Evolutionary conservation across 805 yeast species (phyloP).

Genomic region (Candida krabiensis): DNA sequence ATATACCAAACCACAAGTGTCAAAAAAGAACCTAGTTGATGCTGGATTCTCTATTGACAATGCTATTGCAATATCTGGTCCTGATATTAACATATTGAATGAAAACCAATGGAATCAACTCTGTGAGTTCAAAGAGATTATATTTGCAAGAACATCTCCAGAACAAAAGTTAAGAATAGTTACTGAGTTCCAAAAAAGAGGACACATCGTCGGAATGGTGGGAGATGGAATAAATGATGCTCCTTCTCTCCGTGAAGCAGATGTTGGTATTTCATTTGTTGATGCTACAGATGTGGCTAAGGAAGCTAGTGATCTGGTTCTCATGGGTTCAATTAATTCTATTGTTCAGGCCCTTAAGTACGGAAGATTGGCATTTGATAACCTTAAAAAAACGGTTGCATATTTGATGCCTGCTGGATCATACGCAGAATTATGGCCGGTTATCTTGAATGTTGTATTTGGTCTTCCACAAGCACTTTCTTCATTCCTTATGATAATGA

Average conservation of each 20-base stretch:
- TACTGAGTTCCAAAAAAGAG: constrained; percentile 47
- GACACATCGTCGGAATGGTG: constrained; percentile 60
- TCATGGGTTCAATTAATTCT: constrained; percentile 3
- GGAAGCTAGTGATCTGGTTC: constrained; percentile 35
- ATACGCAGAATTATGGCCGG: constrained; percentile 52
- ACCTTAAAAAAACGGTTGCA: constrained; percentile 45
- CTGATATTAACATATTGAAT: constrained; percentile 30
- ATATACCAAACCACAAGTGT: too few relatives aligned
- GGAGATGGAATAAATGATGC: constrained; percentile 69
- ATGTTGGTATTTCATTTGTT: constrained; percentile 66
- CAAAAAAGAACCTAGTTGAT: background rate
- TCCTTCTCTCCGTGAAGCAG: constrained; percentile 61
- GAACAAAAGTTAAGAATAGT: constrained; percentile 54
- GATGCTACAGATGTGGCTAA: constrained; percentile 63
- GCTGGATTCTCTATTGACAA: constrained; percentile 25
- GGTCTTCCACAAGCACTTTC: constrained; percentile 51
- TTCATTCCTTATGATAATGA: constrained; percentile 51
- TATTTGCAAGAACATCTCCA: constrained; percentile 59
- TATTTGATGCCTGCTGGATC: constrained; percentile 55
- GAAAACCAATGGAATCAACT: constrained; percentile 45
- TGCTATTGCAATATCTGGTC: constrained; percentile 36
- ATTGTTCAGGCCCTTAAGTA: constrained; percentile 38
- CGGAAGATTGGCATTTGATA: constrained; percentile 50
- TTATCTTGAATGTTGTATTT: constrained; percentile 44
- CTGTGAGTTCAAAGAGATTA: constrained; percentile 39